Conservation (phyloP, 768 basidiomycete genomes). For the Galerina marginata region DNA sequence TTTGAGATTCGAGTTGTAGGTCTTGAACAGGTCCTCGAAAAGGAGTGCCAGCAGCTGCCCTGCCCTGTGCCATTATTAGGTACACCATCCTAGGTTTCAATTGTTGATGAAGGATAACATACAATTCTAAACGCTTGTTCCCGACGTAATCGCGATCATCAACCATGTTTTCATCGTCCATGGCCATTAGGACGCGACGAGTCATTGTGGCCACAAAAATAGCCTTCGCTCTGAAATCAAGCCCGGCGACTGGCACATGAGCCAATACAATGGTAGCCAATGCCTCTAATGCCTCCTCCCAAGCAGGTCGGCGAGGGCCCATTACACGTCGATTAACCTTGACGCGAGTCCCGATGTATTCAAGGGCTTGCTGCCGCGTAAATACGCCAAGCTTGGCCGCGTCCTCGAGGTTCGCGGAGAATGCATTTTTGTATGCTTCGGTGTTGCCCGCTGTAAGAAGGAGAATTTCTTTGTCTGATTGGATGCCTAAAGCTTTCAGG, state of each 20-base stretch:
- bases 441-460: slow-evolving; percentile 91
- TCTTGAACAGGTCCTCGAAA: slow-evolving; percentile 99
- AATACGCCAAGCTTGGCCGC: slow-evolving; percentile 90
- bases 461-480: slow-evolving; percentile 97
- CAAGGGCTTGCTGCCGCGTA: slow-evolving; percentile 91
- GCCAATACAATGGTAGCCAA: slow-evolving; percentile 97
- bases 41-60: slow-evolving; percentile 94
- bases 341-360: slow-evolving; percentile 93
- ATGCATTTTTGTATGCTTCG: slow-evolving; percentile 84
- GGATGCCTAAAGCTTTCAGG: slow-evolving; percentile 94
- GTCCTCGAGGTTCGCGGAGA: slow-evolving; percentile 93
- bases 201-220: slow-evolving; percentile 99
- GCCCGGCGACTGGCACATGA: slow-evolving; percentile 88
- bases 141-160: slow-evolving; percentile 99
- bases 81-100: neutral
- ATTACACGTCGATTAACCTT: slow-evolving; percentile 84
- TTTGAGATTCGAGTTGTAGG: slow-evolving; percentile 95
- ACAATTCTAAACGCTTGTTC: slow-evolving; percentile 98
- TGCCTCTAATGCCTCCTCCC: slow-evolving; percentile 96
- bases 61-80: slow-evolving; percentile 58
- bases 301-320: slow-evolving; percentile 82
- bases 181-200: slow-evolving; percentile 92
- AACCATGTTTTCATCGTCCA: slow-evolving; percentile 96
- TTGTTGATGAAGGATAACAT: slow-evolving; percentile 34
- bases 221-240: slow-evolving; percentile 93